Base-by-base conservation (phyloP, 345 rosid species). In the Camelina neglecta region DNA sequence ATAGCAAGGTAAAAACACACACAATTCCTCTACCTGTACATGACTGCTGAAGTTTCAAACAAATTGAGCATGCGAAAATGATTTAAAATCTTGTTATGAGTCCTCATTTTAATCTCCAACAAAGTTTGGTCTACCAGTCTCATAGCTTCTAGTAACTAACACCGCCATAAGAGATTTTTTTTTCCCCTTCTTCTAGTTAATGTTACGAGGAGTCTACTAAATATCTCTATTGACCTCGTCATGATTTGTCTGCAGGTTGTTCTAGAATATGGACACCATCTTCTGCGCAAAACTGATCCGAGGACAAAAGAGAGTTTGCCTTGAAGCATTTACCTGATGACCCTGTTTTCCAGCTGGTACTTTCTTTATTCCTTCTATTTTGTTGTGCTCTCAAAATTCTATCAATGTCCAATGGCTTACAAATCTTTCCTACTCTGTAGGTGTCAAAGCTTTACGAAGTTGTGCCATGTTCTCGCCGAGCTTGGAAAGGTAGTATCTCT, bases 251-350 rank as follows among this genome's bases (percentile, higher is more conserved):
- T 83, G 51, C 81, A 93, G 99, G 98, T 93, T 72, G 97, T 96
- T 59, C 99, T 98, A 11, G 99, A 98, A 72, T 96, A 80, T 84
- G 98, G 98, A 61, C 99, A 91, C 79, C 97, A 98, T 69, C 98
- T 96, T 65, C 67, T 96, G 80, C 97, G 96, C 56, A 88, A 93
- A 74, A 96, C 96, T 29, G 99, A 96, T 83, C 99, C 97, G 67
- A 84, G 98, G 97, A 79, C 98, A 96, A 81, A 88, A 98, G 79
- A 96, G 93, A 82, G n/a, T 96, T 96, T 84, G 99, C 98, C 45
- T 81, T 91, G 89, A 93, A 93, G 81, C 99, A 96, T 83, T 83
- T 96, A 63, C 99, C 99, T 63, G 82, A 88, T 59, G 98, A 96
- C 81, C 99, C 97, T 12, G 81, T 93, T 41, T 93, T 96, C 90